Conservation (phyloP, 352 stramenopile species). For the Phytophthora idaei region DNA sequence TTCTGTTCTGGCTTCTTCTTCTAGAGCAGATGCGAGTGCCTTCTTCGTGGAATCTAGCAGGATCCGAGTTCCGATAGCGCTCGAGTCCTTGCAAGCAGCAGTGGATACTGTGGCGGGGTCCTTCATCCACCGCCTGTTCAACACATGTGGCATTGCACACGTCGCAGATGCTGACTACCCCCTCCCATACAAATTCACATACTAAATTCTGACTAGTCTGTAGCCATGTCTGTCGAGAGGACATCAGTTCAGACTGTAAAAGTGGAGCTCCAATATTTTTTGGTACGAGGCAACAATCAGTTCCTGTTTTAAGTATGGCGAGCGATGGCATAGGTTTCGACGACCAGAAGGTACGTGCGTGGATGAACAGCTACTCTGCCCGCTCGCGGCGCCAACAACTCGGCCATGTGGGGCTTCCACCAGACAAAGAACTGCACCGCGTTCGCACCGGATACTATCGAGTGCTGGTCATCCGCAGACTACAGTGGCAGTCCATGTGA, state of each 20-base stretch:
- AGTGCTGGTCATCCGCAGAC: slow-evolving; percentile 23
- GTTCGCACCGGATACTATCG: slow-evolving; percentile 28
- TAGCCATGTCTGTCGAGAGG: slow-evolving; percentile 19
- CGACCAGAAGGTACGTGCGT: slow-evolving; percentile 19
- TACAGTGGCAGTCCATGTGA: slow-evolving; percentile 5
- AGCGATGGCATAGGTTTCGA: slow-evolving; percentile 17
- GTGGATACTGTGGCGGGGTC: slow-evolving; percentile 11
- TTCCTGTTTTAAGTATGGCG: neutral
- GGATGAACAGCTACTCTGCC: slow-evolving; percentile 29
- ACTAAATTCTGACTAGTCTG: slow-evolving; percentile 30
- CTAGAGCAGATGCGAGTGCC: neutral
- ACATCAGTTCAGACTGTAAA: slow-evolving; percentile 1
- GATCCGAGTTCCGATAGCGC: neutral
- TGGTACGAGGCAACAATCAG: slow-evolving; percentile 15
- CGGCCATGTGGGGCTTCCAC: slow-evolving; percentile 26
- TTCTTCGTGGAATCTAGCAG: neutral
- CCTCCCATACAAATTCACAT: slow-evolving; percentile 3
- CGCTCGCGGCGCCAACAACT: slow-evolving; percentile 17
- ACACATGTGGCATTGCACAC: slow-evolving; percentile 28
- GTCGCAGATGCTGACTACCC: slow-evolving; percentile 30
- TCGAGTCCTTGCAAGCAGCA: neutral
- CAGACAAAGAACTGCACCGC: slow-evolving; percentile 27
- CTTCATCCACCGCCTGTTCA: slow-evolving; percentile 21
- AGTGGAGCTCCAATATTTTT: neutral
- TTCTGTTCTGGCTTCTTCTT: neutral